These are phyloP conservation scores for Globisporangium rhizosaccharum DNA, from an alignment of 352 stramenopile genomes.

Conservation along the genomic window DNA sequence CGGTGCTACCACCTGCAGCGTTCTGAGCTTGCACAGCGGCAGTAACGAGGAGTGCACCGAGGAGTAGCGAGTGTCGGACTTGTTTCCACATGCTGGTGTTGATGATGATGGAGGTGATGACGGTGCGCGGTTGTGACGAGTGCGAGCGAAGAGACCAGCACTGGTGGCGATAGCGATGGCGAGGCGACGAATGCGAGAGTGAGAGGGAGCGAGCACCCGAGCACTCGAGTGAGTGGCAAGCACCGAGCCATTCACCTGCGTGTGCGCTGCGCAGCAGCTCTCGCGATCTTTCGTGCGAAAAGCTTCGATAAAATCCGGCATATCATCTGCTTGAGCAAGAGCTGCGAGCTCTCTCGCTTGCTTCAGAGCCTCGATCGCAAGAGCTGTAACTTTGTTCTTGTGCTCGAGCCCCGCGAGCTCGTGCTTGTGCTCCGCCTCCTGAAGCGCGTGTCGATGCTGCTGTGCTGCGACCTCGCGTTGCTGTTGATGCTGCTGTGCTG, in stretches of 20 bases:
- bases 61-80: conserved; percentile 13
- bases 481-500: too few species aligned
- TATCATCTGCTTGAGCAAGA: background rate
- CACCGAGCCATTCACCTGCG: too few species aligned
- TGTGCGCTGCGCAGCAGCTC: background rate
- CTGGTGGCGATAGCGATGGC: background rate
- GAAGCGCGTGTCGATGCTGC: too few species aligned
- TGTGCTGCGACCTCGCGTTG: too few species aligned
- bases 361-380: too few species aligned
- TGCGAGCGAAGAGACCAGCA: background rate
- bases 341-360: too few species aligned
- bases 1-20: conserved; percentile 13
- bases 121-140: background rate
- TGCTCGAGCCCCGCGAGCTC: too few species aligned
- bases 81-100: conserved; percentile 13
- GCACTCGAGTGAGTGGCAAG: too few species aligned
- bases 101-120: background rate
- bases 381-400: too few species aligned
- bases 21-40: conserved; percentile 17
- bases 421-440: too few species aligned
- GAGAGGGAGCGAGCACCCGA: too few species aligned
- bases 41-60: conserved; percentile 20
- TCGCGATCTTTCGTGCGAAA: conserved; percentile 15
- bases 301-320: conserved; percentile 8
- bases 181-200: background rate